Conservation (phyloP, 495 filamentous ascomycete genomes). For the Lasiosphaeria miniovina region DNA sequence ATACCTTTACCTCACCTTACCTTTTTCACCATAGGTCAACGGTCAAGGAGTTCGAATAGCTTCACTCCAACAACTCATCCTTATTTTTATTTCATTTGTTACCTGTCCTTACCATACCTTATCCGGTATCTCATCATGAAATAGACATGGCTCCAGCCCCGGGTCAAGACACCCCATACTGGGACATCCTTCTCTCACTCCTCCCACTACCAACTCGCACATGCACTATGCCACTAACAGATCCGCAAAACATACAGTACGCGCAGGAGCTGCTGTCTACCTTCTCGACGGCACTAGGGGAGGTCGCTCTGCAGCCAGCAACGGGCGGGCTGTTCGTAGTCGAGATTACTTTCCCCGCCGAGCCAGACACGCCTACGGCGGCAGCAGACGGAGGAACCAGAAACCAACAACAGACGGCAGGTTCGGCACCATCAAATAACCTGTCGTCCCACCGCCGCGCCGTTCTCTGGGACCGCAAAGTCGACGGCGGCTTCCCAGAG, state of each 20-base stretch:
- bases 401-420: background rate
- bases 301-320: conserved; percentile 82
- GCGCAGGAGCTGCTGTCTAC: conserved; percentile 98
- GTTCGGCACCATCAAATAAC: conserved; percentile 19
- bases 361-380: background rate
- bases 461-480: conserved; percentile 85
- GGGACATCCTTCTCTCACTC: no score
- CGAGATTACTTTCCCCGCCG: conserved; percentile 46
- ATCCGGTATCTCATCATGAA: no score
- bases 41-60: no score
- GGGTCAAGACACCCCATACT: no score
- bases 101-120: background rate
- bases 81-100: background rate
- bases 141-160: no score
- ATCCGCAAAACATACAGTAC: conserved; percentile 54
- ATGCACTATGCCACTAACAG: background rate
- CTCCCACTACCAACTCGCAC: background rate
- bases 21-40: no score
- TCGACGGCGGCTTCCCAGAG: conserved; percentile 87
- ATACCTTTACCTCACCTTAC: no score
- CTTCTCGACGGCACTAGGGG: conserved; percentile 79
- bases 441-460: conserved; percentile 7
- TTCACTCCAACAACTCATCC: no score
- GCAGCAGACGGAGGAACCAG: background rate
- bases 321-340: conserved; percentile 84